A percentile compares a stretch with the other conserved stretches of the same genome.
Conservation (phyloP, 257 asterid species). For the Cinchona pubescens region DNA sequence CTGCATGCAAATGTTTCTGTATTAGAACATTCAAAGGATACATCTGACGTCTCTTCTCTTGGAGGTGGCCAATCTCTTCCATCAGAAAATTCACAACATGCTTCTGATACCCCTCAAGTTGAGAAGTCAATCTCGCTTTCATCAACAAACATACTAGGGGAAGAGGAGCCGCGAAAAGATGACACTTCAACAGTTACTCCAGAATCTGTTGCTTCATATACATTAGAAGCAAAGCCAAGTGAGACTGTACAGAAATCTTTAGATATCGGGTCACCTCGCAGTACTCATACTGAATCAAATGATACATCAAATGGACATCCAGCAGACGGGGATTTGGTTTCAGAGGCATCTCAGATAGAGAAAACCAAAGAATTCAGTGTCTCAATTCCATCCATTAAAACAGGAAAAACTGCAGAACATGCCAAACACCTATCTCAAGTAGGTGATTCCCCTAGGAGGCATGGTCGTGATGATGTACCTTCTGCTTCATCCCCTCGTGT, state of each 20-base stretch:
- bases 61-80: conserved; percentile 11
- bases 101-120: conserved; percentile 17
- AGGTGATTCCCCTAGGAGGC: conserved; percentile 14
- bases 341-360: conserved; percentile 25
- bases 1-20: conserved; percentile 15
- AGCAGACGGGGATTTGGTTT: conserved; percentile 18
- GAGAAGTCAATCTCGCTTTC: conserved; percentile 24
- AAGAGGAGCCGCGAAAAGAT: conserved; percentile 21
- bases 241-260: conserved; percentile 18
- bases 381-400: conserved; percentile 12
- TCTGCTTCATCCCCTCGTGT: conserved; percentile 32
- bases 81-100: conserved; percentile 19
- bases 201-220: conserved; percentile 23
- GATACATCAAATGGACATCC: conserved; percentile 33
- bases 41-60: background rate
- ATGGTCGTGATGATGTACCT: conserved; percentile 25
- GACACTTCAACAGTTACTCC: conserved; percentile 9
- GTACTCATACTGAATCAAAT: conserved; percentile 14
- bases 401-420: conserved; percentile 17
- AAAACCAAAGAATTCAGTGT: conserved; percentile 12
- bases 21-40: conserved; percentile 19
- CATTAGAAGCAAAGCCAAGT: conserved; percentile 25
- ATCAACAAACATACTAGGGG: conserved; percentile 19
- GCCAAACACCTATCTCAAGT: conserved; percentile 22
- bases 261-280: background rate